Base-by-base conservation (phyloP, 2,329 filamentous ascomycete species). In the Lasiodiplodia theobromae region DNA sequence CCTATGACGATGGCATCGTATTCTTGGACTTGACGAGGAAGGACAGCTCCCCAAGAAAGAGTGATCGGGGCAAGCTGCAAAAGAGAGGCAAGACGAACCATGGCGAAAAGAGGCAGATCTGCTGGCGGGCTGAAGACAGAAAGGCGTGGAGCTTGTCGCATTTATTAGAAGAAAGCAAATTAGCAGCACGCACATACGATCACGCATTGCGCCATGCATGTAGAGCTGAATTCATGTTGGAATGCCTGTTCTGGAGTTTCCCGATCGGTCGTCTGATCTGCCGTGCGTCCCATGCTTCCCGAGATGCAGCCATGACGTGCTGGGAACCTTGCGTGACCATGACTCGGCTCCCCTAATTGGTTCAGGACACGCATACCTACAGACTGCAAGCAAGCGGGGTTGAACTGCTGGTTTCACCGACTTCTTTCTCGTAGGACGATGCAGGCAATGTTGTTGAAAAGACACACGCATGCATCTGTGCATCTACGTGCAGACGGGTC, bases 1-100 rank as follows among this genome's bases (percentile, higher is more conserved):
- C 83, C 84, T 18, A 78, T 70, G 60, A 79, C 75, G 31, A 79
- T 62, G 70, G 82, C 82, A 73, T 83, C 82, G 57, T 60, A 69
- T 28, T 69, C 69, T 49, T 23, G 37, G 18, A 66, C 14, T 3
- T 69, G 23, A 14, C 1, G 23, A n/a, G 63, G 52, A n/a, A 51
- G 11, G 10, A 25, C 62, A 23, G 57, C 57, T 34, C 57, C 57
- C 38, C 34, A 47, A 34, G 38, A 62, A 40, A 62, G 57, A 18
- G 57, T 21, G 16, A 49, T 28, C 25, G 37, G 37, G 38, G 57
- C 38, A 25, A 62, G 38, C 57, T 47, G 57, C 57, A 62, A 14
- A 12, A 62, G 25, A 40, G 25, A 28, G 14, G 38, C 25, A 49
- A 62, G 57, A 49, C 37, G 57, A 10, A 31, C 57, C 57, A 62